Conservation (phyloP, 495 filamentous ascomycete genomes). For the Penicillium mononematosum region DNA sequence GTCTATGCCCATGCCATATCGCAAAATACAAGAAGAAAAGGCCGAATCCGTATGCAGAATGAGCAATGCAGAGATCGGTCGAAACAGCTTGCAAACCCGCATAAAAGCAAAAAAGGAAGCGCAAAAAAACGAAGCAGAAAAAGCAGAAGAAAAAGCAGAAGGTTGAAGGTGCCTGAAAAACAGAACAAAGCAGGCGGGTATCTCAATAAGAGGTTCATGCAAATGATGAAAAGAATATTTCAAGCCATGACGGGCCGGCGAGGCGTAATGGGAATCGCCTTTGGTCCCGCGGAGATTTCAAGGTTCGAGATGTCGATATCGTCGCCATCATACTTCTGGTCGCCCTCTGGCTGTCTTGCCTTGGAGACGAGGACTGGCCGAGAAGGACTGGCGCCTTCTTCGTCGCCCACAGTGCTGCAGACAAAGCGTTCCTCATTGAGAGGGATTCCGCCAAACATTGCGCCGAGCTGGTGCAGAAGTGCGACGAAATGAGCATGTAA, state of each 20-base stretch:
- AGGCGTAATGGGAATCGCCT: constrained; percentile 45
- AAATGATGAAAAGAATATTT: constrained; percentile 16
- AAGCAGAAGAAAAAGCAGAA: constrained; percentile 15
- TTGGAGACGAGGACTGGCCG: constrained; percentile 28
- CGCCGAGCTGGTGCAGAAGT: constrained; percentile 64
- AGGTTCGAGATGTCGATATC: constrained; percentile 41
- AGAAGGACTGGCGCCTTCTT: constrained; percentile 18
- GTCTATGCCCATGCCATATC: constrained; percentile 38
- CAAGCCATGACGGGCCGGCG: constrained; percentile 44
- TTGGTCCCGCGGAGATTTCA: constrained; percentile 40
- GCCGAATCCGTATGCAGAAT: constrained; percentile 11
- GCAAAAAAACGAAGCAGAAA: constrained; percentile 9
- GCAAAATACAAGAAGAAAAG: constrained; percentile 22
- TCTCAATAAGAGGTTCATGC: constrained; percentile 20
- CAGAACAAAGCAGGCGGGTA: constrained; percentile 22
- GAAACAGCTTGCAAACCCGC: constrained; percentile 4
- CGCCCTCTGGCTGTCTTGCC: constrained; percentile 22
- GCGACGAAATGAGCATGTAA: constrained; percentile 77
- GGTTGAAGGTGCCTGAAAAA: constrained; percentile 17
- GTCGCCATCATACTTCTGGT: constrained; percentile 30
- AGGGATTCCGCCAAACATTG: constrained; percentile 46
- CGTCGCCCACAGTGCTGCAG: constrained; percentile 42
- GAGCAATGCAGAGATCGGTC: neutral
- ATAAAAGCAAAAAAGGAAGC: constrained; percentile 7
- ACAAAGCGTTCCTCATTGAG: constrained; percentile 47